Base-by-base conservation (phyloP, 805 yeast genomes). In the Kodamaea jinghongensis region DNA sequence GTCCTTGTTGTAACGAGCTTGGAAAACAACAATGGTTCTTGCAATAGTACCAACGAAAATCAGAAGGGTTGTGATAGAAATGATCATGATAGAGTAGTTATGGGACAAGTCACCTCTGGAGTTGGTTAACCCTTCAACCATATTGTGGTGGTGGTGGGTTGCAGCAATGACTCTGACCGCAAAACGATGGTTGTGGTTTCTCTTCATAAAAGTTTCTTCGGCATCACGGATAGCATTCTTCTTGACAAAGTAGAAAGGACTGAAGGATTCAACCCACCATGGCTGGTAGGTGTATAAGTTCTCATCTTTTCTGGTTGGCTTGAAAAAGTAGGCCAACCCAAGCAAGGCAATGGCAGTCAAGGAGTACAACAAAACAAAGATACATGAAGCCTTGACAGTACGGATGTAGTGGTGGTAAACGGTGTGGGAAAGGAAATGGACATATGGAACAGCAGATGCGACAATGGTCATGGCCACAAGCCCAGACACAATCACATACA, bases 221-320 rank as follows among this genome's bases (percentile, higher is more conserved):
- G 81, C 83, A 34, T 63, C 58, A 40, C 62, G 62, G 6, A 73
- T 65, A 1, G 87, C 78, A 37, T 70, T 70, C 42, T 70, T 72
- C 45, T 70, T 67, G 10, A 81, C 82, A 60, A 70, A 84, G 59
- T 84, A 85, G 36, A 67, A 61, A 12, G 81, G 71, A 16, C 63
- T 52, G 49, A 83, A 82, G 4, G 78, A 71, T 56, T 80, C 79
- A 52, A 85, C 79, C 93, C 93, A 85, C 75, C 82, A 81, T 27
- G 95, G 87, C 55, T 79, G 86, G 56, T 78, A 83, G 46, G 79
- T 78, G 49, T 75, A 71, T 28, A 81, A 67, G 30, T 63, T 56
- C 45, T 70, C 71, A 44, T 78, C 78, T 28, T 60, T 63, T 25
- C 63, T 43, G 5, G 85, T 76, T 14, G 87, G 79, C 45, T 75